These are phyloP conservation scores for Patellifolia procumbens DNA, from an alignment of 179 eudicot species.

Conservation along the genomic window DNA sequence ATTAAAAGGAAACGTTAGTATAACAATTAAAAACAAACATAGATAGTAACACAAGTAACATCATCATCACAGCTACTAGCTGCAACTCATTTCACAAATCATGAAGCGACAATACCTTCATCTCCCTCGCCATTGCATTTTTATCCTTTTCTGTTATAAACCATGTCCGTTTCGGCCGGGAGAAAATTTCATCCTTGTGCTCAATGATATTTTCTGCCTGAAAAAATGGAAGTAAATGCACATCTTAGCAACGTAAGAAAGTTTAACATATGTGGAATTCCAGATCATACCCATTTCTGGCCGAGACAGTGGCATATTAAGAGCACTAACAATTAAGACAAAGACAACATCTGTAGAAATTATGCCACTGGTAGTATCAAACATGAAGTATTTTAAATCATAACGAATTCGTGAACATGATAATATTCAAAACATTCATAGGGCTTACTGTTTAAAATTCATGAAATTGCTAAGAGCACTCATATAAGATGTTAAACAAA, in stretches of 20 bases:
- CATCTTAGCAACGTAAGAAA: not conserved
- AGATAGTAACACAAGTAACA: not conserved
- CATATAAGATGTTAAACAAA: not conserved
- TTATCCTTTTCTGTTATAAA: slow-evolving; percentile 82
- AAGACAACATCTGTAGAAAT: not conserved
- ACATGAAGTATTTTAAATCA: not conserved
- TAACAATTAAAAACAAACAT: no score
- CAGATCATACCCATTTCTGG: not conserved
- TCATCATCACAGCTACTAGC: not conserved
- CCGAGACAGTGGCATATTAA: not conserved
- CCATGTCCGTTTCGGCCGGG: slow-evolving; percentile 96
- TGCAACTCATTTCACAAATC: not conserved
- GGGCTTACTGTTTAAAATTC: not conserved
- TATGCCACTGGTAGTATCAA: not conserved
- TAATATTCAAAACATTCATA: not conserved
- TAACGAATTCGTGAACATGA: not conserved
- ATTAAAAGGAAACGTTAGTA: no score
- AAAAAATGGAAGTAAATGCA: slow-evolving; percentile 4
- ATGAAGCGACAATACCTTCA: slow-evolving; percentile 48
- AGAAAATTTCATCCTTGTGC: slow-evolving; percentile 81
- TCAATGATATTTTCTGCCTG: slow-evolving; percentile 95
- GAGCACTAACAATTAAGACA: not conserved
- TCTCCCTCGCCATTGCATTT: slow-evolving; percentile 57
- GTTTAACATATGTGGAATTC: not conserved
- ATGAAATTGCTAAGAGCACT: not conserved